phyloP scores from a whole-genome alignment of 495 filamentous ascomycete genomes.

The Bacidia rubella region DNA sequence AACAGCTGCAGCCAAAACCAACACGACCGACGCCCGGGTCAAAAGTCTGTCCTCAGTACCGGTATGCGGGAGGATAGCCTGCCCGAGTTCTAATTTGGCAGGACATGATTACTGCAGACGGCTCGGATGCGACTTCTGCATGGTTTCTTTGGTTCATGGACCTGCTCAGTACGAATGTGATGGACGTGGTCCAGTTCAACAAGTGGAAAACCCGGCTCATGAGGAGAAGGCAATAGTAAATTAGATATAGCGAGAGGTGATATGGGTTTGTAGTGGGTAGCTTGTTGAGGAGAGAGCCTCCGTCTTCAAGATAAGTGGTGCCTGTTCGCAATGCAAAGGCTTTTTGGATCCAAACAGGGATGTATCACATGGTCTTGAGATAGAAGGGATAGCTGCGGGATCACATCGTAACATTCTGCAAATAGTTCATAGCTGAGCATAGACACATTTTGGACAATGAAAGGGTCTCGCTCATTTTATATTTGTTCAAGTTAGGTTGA shows the following conservation, averaged over 20 bases:
- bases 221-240: background rate
- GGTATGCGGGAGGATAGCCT: slow-evolving; percentile 34
- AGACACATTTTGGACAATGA: no score
- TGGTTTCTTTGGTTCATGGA: background rate
- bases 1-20: background rate
- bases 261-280: background rate
- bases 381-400: no score
- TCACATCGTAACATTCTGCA: no score
- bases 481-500: background rate
- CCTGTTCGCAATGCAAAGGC: no score
- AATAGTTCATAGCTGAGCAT: no score
- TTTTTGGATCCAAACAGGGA: no score
- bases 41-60: background rate
- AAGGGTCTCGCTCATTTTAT: no score
- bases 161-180: slow-evolving; percentile 7
- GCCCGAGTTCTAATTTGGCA: background rate
- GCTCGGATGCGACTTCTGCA: slow-evolving; percentile 9
- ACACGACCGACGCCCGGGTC: background rate
- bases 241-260: background rate
- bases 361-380: no score
- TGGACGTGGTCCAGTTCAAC: background rate
- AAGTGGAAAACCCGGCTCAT: background rate
- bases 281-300: background rate
- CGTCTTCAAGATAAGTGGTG: no score
- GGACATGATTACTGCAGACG: slow-evolving; percentile 5